A percentile compares a stretch with the other conserved stretches of the same genome.
These are phyloP conservation scores for Pyracantha coccinea DNA, from an alignment of 331 rosid species.

Conservation along the genomic window DNA sequence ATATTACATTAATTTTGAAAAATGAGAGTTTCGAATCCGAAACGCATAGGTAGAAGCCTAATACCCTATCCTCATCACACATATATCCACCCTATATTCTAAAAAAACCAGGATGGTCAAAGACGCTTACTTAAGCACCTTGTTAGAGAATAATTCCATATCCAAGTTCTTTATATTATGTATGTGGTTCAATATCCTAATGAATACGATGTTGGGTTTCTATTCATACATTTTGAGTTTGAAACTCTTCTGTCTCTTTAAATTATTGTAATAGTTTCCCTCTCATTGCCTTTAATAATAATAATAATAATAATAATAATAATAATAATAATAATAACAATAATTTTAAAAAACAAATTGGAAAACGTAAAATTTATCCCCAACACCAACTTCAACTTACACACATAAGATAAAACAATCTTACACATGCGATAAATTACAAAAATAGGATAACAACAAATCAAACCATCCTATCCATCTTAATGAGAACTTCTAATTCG, in stretches of 20 bases:
- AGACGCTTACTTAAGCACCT: neutral
- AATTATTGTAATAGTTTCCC: no score
- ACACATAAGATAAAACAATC: neutral
- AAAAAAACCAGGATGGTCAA: neutral
- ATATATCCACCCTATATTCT: no score
- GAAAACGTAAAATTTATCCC: neutral
- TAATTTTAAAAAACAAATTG: neutral
- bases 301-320: no score
- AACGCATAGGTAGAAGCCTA: no score
- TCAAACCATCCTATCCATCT: neutral
- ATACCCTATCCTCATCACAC: no score
- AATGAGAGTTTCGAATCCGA: accelerated
- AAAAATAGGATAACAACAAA: neutral
- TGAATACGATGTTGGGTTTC: no score
- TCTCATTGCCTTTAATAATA: no score
- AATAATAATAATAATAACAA: no score
- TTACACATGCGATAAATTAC: neutral
- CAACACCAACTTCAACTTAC: neutral
- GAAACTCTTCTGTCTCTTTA: no score
- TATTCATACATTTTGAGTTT: no score
- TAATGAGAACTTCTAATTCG: neutral
- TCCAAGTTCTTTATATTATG: neutral
- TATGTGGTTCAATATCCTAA: no score
- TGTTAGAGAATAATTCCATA: neutral
- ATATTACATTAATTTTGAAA: no score